These are phyloP conservation scores for Phytomonas sp. DNA, from an alignment of 208 protist genomes.

Conservation along the genomic window DNA sequence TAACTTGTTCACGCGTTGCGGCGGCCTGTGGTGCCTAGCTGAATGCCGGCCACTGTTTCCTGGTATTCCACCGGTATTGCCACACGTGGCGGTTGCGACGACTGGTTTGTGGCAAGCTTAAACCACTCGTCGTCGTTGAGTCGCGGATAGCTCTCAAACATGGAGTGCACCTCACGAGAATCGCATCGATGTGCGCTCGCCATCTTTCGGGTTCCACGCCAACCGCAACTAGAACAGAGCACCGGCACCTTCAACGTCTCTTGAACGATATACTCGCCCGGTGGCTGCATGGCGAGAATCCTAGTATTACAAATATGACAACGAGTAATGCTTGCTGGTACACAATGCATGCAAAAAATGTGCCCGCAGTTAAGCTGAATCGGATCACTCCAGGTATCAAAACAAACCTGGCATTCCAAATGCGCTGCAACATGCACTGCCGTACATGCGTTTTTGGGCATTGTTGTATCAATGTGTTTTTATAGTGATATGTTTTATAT, in stretches of 20 bases:
- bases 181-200: slow-evolving; percentile 46
- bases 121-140: slow-evolving; percentile 49
- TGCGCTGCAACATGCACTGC: slow-evolving; percentile 28
- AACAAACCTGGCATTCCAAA: slow-evolving; percentile 64
- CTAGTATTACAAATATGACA: slow-evolving; percentile 36
- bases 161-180: slow-evolving; percentile 31
- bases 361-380: slow-evolving; percentile 60
- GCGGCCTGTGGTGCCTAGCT: not conserved
- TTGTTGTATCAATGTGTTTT: slow-evolving; percentile 5
- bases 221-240: slow-evolving; percentile 66
- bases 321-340: slow-evolving; percentile 18
- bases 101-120: slow-evolving; percentile 17
- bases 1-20: not conserved
- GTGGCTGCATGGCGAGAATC: slow-evolving; percentile 24
- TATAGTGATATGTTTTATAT: not conserved
- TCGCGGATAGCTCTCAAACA: slow-evolving; percentile 31
- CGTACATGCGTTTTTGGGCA: slow-evolving; percentile 45
- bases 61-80: not conserved
- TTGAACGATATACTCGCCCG: slow-evolving; percentile 21
- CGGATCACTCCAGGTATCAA: slow-evolving; percentile 56
- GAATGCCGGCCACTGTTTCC: not conserved
- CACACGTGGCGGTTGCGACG: not conserved
- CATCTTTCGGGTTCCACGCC: slow-evolving; percentile 46
- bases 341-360: slow-evolving; percentile 64
- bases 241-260: slow-evolving; percentile 35